A percentile compares a stretch with the other conserved stretches of the same genome.
Conservation (phyloP, 2,329 filamentous ascomycete species). For the Geosmithia flava region DNA sequence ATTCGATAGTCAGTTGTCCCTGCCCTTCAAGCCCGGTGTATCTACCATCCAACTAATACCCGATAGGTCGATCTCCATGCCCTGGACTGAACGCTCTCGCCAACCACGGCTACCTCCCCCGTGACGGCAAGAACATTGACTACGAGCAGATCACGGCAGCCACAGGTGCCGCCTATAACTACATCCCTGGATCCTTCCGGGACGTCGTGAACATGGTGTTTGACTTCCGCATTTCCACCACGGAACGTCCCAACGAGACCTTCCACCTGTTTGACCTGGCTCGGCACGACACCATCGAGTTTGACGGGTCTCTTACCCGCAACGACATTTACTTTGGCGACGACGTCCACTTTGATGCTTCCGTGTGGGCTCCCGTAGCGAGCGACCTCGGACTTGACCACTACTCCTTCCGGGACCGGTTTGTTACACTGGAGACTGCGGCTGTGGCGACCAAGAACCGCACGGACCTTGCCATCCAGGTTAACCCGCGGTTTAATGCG, state of each 20-base stretch:
- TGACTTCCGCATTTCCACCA: constrained; percentile 6
- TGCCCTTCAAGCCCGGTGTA: too few species aligned
- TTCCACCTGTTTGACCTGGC: constrained; percentile 7
- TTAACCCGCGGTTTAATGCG: constrained; percentile 12
- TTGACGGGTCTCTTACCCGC: constrained; percentile 18
- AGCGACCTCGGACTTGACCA: constrained; percentile 3
- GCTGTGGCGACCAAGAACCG: constrained; percentile 13
- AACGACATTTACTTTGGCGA: constrained; percentile 15
- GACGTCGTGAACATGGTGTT: constrained; percentile 3
- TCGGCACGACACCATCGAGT: constrained; percentile 13
- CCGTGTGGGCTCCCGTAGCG: constrained; percentile 11
- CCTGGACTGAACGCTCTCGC: constrained; percentile 23
- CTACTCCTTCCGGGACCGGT: constrained; percentile 6
- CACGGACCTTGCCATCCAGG: constrained; percentile 9
- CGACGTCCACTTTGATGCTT: constrained; percentile 14
- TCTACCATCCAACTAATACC: too few species aligned
- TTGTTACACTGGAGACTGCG: constrained; percentile 14
- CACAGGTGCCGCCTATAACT: neutral
- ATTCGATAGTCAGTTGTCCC: neutral
- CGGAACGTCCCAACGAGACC: constrained; percentile 5
- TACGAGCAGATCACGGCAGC: neutral
- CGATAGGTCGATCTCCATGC: constrained; percentile 8
- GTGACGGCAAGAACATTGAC: constrained; percentile 5
- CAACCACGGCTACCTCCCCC: constrained; percentile 21
- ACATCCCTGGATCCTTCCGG: neutral